Base-by-base conservation (phyloP, 2,329 filamentous ascomycete genomes). In the Monosporascus sp. region DNA sequence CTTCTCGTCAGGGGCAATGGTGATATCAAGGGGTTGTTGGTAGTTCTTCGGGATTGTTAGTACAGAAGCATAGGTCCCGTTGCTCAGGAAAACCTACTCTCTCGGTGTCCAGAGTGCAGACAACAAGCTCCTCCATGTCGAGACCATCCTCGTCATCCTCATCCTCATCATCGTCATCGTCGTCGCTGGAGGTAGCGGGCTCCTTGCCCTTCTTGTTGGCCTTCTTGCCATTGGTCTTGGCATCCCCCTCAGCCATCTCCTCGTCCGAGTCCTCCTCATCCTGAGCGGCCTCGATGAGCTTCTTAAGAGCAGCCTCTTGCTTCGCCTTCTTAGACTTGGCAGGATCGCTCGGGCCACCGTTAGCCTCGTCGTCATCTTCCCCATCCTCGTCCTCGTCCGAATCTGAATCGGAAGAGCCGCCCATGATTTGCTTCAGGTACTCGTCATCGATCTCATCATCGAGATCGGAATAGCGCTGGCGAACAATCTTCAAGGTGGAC, bases 21-120 rank as follows among this genome's bases (percentile, higher is more conserved):
- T 94, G 72, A 99, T 90, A 74, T 99, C 91, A 55, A 99, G 84
- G 48, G 94, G 77, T 75, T 99, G 95, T 76, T 99, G 94, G 81
- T 88, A 96, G 78, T 89, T 84, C 94, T 97, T 65, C 47, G 51
- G 9, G 35, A 43, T 22, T 52, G 63, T 74, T 63, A 74, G 52
- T 46, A 47, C 28, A 46, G 43, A 35, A 15, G 15, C 63, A 45
- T 43, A 49, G 48, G 22, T 14, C 18, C 11, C 3, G 15, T 37
- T 11, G 20, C 40, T 44, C 43, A 48, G 52, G 37, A 56, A 52
- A 53, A 68, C 81, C 71, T 86, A 97, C 94, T 78, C 87, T 89
- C 73, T 91, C 85, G 35, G 92, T 89, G 75, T 97, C 92, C 51
- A 99, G 84, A 58, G 94, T 99, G 84, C 94, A 99, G 65, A 99